A percentile compares a stretch with the other conserved stretches of the same genome.
Evolutionary conservation across 2,329 filamentous ascomycete species (phyloP).

Genomic region (Paraphoma chrysanthemicola): DNA sequence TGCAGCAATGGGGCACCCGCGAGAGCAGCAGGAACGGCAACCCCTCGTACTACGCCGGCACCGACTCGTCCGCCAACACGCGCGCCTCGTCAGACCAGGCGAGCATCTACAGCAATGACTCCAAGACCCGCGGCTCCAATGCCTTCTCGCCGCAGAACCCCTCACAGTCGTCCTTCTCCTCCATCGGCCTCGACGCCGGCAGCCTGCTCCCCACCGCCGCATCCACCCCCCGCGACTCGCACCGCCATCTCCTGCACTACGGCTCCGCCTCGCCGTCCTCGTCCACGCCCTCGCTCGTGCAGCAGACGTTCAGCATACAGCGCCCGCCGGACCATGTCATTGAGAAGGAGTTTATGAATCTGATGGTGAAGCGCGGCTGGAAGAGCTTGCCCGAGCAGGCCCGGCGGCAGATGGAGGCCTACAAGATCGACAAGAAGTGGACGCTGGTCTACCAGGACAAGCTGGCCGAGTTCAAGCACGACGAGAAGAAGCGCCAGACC

Average conservation of each 20-base stretch:
- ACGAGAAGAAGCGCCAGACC: constrained; percentile 84
- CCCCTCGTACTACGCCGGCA: constrained; percentile 30
- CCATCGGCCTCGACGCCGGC: constrained; percentile 51
- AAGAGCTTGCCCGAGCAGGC: constrained; percentile 96
- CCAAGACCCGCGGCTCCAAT: constrained; percentile 61
- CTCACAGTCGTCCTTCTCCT: constrained; percentile 61
- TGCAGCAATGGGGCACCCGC: constrained; percentile 75
- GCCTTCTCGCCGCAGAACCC: constrained; percentile 62
- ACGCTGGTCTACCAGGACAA: constrained; percentile 95
- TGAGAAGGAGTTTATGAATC: constrained; percentile 86
- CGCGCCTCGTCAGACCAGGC: constrained; percentile 69
- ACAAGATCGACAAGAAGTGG: constrained; percentile 96
- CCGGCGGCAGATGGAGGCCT: constrained; percentile 92
- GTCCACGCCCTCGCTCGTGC: constrained; percentile 58
- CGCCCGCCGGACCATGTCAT: constrained; percentile 81
- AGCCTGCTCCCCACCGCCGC: constrained; percentile 48
- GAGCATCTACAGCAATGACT: constrained; percentile 69
- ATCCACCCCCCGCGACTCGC: constrained; percentile 50
- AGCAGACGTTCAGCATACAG: constrained; percentile 67
- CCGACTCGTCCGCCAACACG: constrained; percentile 57
- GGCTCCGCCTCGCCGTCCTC: constrained; percentile 55
- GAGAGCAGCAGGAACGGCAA: constrained; percentile 35
- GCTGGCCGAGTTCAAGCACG: constrained; percentile 90
- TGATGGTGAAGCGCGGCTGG: constrained; percentile 98
- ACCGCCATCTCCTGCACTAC: constrained; percentile 50